Percentiles rank a stretch among this genome's conserved stretches.
These are phyloP conservation scores for Dioscorea zingiberensis DNA, from an alignment of 106 monocot species.

Conservation along the genomic window DNA sequence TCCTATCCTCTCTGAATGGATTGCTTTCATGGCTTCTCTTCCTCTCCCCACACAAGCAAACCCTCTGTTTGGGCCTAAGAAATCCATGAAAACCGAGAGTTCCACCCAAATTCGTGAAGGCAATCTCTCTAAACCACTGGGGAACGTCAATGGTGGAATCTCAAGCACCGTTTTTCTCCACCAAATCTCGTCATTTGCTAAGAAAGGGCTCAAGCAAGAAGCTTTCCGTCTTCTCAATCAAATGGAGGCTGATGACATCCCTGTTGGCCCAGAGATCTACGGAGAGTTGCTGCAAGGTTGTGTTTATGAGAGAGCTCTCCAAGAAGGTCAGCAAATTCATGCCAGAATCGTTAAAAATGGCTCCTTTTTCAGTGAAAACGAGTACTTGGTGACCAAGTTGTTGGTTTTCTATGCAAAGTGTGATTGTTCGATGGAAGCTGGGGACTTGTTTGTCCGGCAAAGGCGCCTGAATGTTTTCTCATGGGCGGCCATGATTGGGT, in stretches of 20 bases:
- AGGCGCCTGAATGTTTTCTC: slow-evolving; percentile 33
- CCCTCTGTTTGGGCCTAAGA: slow-evolving; percentile 3
- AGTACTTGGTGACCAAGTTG: slow-evolving; percentile 40
- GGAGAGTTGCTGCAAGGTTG: slow-evolving; percentile 44
- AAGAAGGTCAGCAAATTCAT: slow-evolving; percentile 45
- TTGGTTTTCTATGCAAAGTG: slow-evolving; percentile 49
- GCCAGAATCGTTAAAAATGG: slow-evolving; percentile 35
- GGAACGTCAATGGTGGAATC: neutral
- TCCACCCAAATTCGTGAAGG: neutral
- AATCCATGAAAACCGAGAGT: slow-evolving; percentile 1
- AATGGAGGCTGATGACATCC: slow-evolving; percentile 18
- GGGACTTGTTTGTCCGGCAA: slow-evolving; percentile 26
- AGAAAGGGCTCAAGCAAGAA: slow-evolving; percentile 15
- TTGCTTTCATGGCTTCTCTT: slow-evolving; percentile 14
- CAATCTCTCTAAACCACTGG: neutral
- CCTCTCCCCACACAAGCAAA: slow-evolving; percentile 13
- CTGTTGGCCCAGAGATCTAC: slow-evolving; percentile 36
- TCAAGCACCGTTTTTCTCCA: slow-evolving; percentile 16
- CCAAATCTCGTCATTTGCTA: slow-evolving; percentile 38
- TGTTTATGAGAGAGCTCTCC: slow-evolving; percentile 24
- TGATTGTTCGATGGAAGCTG: slow-evolving; percentile 11
- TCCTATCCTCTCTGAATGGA: neutral
- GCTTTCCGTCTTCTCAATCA: slow-evolving; percentile 28
- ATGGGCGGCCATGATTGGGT: slow-evolving; percentile 51
- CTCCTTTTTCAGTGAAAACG: slow-evolving; percentile 26